Evolutionary conservation across 495 filamentous ascomycete genomes (phyloP), one percentile per base, ranked within the genome.

Genomic region (Hypoxylon lienhwacheense): DNA sequence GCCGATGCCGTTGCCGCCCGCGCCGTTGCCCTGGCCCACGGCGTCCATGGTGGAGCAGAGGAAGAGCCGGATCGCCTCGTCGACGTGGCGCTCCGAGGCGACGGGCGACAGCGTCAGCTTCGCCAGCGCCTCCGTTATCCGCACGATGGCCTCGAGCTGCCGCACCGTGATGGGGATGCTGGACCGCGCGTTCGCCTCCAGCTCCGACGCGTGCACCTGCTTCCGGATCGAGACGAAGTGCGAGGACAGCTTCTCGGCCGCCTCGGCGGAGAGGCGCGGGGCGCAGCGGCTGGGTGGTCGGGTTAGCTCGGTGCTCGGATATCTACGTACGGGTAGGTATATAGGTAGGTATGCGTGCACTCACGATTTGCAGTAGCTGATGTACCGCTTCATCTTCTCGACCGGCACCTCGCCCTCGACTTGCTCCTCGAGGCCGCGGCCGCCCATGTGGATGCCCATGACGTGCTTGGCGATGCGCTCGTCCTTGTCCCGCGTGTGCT

Each of bases 41-140:
- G 93, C 93, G 70, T 99, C 92, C 93, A 99, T 99, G 40, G 93
- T 99, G 1, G 84, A 89, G 33, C 92, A 95, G 3, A 99, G 75
- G 85, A 99, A 99, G 21, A 99, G 82, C 0, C 95, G 86, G 64
- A 99, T 99, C 1, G 95, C 93, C 74, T 99, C 93, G 67, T 99
- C 91, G 40, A 99, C 93, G 70, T 99, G 93, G 42, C 81, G 77
- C 70, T 95, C 91, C 1, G 85, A 90, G 15, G 91, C 93, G 20
- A 96, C 77, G 19, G 91, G 85, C 0, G 85, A 88, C 17, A 99
- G 83, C 1, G 85, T 78, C 11, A 99, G 73, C 69, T 99, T 99
- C 46, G 93, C 93, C 2, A 99, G 82, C 1, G 93, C 88, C 68
- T 99, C 93, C 10, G 90, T 93, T 69, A 99, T 97, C 66, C 93